Evolutionary conservation across 2,329 filamentous ascomycete species (phyloP), one percentile per base, ranked within the genome.

Genomic region (Hymenoscyphus fraxineus): DNA sequence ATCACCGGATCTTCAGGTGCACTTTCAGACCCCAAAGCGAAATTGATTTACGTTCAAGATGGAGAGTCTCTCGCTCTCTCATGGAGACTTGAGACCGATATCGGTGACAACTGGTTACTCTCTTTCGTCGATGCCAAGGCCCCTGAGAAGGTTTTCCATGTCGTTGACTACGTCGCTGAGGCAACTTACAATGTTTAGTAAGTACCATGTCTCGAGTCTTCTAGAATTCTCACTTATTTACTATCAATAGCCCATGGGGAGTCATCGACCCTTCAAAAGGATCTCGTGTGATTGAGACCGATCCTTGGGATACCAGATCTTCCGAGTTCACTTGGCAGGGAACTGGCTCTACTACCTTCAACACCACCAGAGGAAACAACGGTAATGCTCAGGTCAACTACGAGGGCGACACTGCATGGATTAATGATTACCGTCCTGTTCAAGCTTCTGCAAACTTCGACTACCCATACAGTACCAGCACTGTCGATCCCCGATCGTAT

Each of bases 71-170:
- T 87, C 6, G 78, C 77, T 5, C 76, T 86, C 27, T 77, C 82
- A 0, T 87, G 84, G 85, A 77, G 83, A 70, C 77, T 87, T 10
- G 84, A 87, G 78, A 87, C 84, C 1, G 83, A 87, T 64, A 74
- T 85, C 54, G 65, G 78, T 9, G 79, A 82, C 65, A 83, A 86
- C 75, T 87, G 83, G 83, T 78, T 87, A 16, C 73, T 85, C 55
- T 82, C 82, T 1, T 87, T 86, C 68, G 79, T 86, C 39, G 81
- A 86, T 58, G 68, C 68, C 3, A 73, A 75, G 6, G 77, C 77
- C 59, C 80, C 78, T 41, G 76, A 79, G 27, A 73, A 81, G 57
- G 71, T 87, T 10, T 77, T 83, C 59, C 83, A 80, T 63, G 83
- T 85, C 22, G 80, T 85, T 22, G 82, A 87, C 75, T 87, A 85